Evolutionary conservation across 2,329 filamentous ascomycete genomes (phyloP).

Genomic region (Pestalotiopsis sp.): DNA sequence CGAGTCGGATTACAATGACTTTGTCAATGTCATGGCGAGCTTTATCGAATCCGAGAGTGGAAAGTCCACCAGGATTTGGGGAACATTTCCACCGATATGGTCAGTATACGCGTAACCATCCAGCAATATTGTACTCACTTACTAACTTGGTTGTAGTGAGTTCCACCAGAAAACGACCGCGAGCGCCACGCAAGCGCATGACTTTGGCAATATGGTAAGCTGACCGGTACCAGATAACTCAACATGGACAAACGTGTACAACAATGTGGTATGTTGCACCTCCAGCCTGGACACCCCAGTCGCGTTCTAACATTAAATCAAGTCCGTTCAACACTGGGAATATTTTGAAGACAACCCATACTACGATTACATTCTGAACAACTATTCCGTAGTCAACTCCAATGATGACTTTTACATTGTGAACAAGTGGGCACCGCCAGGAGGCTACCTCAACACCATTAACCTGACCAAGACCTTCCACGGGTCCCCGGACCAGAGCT

Average conservation of each 20-base stretch:
- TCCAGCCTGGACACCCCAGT: too few relatives aligned
- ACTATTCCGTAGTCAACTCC: slow-evolving; percentile 55
- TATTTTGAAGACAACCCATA: slow-evolving; percentile 55
- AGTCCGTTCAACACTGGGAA: slow-evolving; percentile 56
- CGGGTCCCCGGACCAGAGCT: slow-evolving; percentile 40
- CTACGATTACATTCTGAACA: slow-evolving; percentile 42
- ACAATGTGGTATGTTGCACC: slow-evolving; percentile 3
- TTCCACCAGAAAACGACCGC: neutral
- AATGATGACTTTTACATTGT: slow-evolving; percentile 56
- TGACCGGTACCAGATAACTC: slow-evolving; percentile 6
- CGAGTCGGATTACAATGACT: slow-evolving; percentile 51
- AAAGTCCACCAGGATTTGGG: slow-evolving; percentile 58
- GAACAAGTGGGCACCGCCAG: slow-evolving; percentile 44
- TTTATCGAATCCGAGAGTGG: slow-evolving; percentile 42
- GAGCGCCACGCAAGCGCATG: too few relatives aligned
- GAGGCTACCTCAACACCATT: slow-evolving; percentile 46
- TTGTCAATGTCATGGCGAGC: slow-evolving; percentile 53
- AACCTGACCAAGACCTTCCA: slow-evolving; percentile 49
- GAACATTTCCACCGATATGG: slow-evolving; percentile 50
- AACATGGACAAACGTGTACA: slow-evolving; percentile 11
- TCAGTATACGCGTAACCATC: slow-evolving; percentile 36
- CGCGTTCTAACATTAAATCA: neutral
- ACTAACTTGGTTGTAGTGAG: slow-evolving; percentile 1
- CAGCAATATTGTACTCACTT: slow-evolving; percentile 16
- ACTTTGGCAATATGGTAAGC: neutral